Evolutionary conservation across 345 rosid species (phyloP), one percentile per base, ranked within the genome.

Genomic region (Garcia nutans): DNA sequence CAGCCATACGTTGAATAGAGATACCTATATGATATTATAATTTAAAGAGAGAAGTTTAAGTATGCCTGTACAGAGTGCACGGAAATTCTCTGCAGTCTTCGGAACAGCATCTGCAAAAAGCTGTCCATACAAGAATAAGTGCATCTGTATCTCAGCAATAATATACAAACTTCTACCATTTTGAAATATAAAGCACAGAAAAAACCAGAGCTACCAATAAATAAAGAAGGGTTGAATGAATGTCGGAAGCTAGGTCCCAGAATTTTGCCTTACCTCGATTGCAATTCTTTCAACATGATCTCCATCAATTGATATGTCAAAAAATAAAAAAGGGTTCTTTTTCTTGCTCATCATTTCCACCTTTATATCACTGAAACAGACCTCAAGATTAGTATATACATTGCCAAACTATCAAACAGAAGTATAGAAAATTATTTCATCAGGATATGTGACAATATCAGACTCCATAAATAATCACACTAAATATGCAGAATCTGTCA

Each of bases 11-110:
- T 17, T 54, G 44, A 55, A 54, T 9, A 52, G 15, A 31, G 54
- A 50, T 52, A 52, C 28, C 28, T n/a, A 55, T 49, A 50, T 24
- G 33, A 23, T 23, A 26, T 44, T 45, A 3, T 11, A 68, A 68
- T 22, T 7, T 65, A n/a, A 65, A 52, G 12, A 65, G 16, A 22
- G 11, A 22, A 28, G 57, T 54, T 1, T 33, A 70, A 33, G 75
- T 44, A 49, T 87, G 94, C 99, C 99, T 82, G 97, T 91, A 79
- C 97, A 96, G 60, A 96, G 97, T 72, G 95, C 92, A 68, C 97
- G 92, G 58, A 96, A 96, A 85, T 96, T 96, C 76, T 96, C 98
- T 0, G 96, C 95, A 22, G 99, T 92, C 90, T 82, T 92, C 24
- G 98, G 99, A 80, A 90, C 98, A 83, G 86, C 82, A 88, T 89